Percentiles rank a stretch among this genome's conserved stretches.
Conservation (phyloP, 306 rosid species). For the Citrullus colocynthis region DNA sequence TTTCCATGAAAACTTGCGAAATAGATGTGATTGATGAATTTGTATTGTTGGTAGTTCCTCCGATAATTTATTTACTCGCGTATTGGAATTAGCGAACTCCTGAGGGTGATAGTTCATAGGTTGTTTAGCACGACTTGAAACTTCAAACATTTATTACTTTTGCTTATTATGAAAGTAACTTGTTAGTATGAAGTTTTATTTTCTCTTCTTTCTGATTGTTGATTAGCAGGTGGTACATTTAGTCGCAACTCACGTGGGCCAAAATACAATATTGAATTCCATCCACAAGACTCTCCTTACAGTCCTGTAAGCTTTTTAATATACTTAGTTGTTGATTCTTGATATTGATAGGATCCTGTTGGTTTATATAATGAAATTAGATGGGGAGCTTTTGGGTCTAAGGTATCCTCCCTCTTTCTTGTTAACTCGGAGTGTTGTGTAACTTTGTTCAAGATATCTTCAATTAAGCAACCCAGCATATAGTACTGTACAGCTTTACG, state of each 20-base stretch:
- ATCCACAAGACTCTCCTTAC: constrained; percentile 65
- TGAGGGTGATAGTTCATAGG: background rate
- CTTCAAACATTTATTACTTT: background rate
- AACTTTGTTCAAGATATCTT: background rate
- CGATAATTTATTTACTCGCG: background rate
- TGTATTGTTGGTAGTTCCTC: background rate
- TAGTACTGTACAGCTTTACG: background rate
- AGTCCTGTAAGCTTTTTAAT: constrained; percentile 40
- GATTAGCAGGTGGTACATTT: constrained; percentile 50
- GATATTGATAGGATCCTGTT: background rate
- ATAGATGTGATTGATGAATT: background rate
- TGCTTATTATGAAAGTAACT: background rate
- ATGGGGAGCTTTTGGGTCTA: background rate
- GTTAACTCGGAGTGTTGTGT: background rate
- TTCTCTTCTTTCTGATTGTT: background rate
- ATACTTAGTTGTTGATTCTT: background rate
- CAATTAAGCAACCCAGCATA: background rate
- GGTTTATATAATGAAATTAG: background rate
- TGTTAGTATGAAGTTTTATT: background rate
- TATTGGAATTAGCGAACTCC: background rate
- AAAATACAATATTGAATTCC: constrained; percentile 80
- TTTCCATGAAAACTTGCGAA: background rate
- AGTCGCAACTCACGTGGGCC: constrained; percentile 69
- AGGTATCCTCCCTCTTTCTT: background rate
- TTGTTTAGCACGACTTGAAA: background rate